Conservation (phyloP, 306 rosid genomes). For the Glycine tomentella region DNA sequence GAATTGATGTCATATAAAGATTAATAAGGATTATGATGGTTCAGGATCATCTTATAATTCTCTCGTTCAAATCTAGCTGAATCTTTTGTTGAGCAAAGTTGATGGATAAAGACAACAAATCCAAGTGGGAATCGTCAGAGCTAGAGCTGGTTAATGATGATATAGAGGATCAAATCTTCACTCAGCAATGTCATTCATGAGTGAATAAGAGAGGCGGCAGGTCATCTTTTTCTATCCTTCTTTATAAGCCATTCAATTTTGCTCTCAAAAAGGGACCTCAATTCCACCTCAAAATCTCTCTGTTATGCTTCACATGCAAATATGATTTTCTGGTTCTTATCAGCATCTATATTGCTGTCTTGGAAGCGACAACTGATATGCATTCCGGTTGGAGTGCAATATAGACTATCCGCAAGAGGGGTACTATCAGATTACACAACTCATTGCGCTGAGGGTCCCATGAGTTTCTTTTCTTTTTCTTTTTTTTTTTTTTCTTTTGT, state of each 20-base stretch:
- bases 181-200: neutral
- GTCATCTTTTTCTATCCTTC: neutral
- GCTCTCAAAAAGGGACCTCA: neutral
- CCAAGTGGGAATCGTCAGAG: neutral
- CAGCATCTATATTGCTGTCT: neutral
- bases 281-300: neutral
- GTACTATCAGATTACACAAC: constrained; percentile 10
- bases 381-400: constrained; percentile 4
- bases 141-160: neutral
- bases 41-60: no score
- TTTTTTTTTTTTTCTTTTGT: no score
- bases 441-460: neutral
- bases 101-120: neutral
- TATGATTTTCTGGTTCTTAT: neutral
- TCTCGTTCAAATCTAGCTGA: neutral
- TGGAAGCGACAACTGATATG: constrained; percentile 9
- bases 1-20: neutral
- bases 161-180: neutral
- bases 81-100: neutral
- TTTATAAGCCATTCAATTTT: neutral
- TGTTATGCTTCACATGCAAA: neutral
- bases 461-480: neutral
- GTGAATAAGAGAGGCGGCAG: constrained; percentile 2
- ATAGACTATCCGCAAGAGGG: neutral
- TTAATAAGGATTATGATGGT: no score